phyloP scores from a whole-genome alignment of 208 protist species.

The Crithidia bombi region DNA sequence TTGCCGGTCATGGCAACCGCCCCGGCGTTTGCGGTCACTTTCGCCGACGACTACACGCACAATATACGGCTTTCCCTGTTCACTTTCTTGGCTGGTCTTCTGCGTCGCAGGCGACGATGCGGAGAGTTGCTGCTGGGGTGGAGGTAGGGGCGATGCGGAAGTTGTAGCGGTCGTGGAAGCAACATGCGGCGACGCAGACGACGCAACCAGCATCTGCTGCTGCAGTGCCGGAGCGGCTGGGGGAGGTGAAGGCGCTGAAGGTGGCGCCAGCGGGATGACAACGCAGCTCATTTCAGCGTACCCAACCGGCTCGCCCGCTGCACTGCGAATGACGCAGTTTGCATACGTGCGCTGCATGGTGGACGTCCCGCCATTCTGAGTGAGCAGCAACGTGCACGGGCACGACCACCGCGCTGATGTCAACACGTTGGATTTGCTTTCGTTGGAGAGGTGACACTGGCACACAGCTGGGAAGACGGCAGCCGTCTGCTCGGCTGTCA shows the following conservation, averaged over 20 bases:
- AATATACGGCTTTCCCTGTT: constrained; percentile 76
- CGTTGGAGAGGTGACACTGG: constrained; percentile 42
- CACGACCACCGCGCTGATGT: constrained; percentile 15
- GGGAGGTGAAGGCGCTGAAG: neutral
- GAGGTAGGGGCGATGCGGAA: neutral
- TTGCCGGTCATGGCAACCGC: neutral
- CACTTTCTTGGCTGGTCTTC: neutral
- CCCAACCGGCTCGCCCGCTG: constrained; percentile 54
- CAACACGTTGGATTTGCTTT: constrained; percentile 2
- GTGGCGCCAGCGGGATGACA: constrained; percentile 37
- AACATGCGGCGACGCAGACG: neutral
- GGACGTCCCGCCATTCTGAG: neutral
- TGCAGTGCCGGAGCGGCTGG: neutral
- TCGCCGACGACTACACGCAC: constrained; percentile 80
- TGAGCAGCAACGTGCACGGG: constrained; percentile 14
- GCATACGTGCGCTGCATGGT: constrained; percentile 31
- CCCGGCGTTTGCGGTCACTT: constrained; percentile 19
- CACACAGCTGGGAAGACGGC: constrained; percentile 59
- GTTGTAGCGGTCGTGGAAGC: too few relatives aligned
- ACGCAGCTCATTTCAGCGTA: constrained; percentile 83
- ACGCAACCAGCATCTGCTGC: neutral
- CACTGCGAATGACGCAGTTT: constrained; percentile 56
- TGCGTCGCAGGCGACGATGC: neutral
- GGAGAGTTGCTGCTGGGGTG: neutral
- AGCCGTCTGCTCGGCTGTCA: constrained; percentile 40